Evolutionary conservation across 495 filamentous ascomycete genomes (phyloP).

Genomic region (Neohortaea acidophila): DNA sequence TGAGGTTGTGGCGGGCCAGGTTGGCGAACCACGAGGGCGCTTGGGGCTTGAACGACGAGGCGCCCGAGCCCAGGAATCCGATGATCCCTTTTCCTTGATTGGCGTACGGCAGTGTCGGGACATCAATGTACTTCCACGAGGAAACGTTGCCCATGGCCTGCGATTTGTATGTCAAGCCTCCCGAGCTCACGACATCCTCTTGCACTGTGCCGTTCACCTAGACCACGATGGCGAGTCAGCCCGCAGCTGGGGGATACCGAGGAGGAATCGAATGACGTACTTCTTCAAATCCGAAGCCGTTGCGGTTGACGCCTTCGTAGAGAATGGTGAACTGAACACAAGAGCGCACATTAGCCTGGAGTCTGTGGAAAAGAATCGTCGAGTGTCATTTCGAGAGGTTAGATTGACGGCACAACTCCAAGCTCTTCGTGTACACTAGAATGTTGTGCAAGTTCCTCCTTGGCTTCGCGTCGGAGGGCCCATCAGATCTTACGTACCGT

Average conservation of each 20-base stretch:
- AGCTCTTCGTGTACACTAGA: too few species aligned
- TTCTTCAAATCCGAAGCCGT: neutral
- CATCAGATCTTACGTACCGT: too few species aligned
- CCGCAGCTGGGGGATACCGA: too few species aligned
- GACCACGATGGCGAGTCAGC: too few species aligned
- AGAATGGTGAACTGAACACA: conserved; percentile 1
- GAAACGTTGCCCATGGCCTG: neutral
- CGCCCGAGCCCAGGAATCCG: neutral
- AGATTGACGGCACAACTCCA: too few species aligned
- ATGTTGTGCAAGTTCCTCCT: too few species aligned
- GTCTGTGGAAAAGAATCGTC: too few species aligned
- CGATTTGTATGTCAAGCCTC: neutral
- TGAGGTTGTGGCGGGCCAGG: neutral
- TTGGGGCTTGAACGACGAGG: neutral
- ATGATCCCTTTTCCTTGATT: neutral
- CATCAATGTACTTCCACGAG: neutral
- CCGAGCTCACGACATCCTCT: neutral
- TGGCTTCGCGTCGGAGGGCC: too few species aligned
- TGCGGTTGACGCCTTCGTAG: neutral
- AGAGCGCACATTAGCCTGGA: too few species aligned
- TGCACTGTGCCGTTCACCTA: neutral
- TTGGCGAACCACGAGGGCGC: conserved; percentile 1
- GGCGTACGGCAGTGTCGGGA: neutral
- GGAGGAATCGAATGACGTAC: neutral
- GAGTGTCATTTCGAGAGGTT: too few species aligned